Percentiles rank a stretch among this genome's conserved stretches.
These are phyloP conservation scores for Mortierella sp. DNA, from an alignment of 371 early-diverging fungal species.

Conservation along the genomic window DNA sequence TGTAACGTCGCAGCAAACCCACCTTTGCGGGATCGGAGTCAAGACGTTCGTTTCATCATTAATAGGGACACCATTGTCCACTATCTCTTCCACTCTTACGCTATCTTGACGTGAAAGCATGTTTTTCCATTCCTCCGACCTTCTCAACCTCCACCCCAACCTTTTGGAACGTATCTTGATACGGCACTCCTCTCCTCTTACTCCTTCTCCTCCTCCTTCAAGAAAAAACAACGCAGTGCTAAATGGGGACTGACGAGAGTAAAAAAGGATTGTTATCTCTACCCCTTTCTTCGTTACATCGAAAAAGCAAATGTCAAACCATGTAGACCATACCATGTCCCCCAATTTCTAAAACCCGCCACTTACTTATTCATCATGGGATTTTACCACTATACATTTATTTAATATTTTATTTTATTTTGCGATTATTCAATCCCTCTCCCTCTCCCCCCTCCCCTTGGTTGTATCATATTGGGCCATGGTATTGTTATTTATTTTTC, in stretches of 20 bases:
- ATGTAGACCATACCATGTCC: not conserved
- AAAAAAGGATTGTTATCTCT: not conserved
- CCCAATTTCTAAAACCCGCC: not conserved
- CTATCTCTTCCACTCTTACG: no score
- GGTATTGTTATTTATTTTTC: not conserved
- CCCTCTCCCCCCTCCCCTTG: not conserved
- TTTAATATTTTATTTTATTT: not conserved
- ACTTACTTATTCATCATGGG: not conserved
- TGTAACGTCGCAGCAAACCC: no score
- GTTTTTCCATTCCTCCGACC: not conserved
- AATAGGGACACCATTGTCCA: no score
- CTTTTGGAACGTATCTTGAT: no score
- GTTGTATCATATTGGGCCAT: not conserved
- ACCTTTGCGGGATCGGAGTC: no score
- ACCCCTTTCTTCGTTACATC: no score
- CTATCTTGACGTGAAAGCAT: not conserved
- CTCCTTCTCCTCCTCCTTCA: no score
- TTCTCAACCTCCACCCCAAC: not conserved
- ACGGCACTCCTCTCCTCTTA: no score
- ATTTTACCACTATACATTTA: not conserved
- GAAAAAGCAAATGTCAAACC: no score
- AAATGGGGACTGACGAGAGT: no score
- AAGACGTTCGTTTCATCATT: no score
- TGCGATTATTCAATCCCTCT: not conserved
- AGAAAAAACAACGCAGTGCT: no score